A percentile compares a stretch with the other conserved stretches of the same genome.
Conservation (phyloP, 495 filamentous ascomycete genomes). For the Chaetomium cochliodes region DNA sequence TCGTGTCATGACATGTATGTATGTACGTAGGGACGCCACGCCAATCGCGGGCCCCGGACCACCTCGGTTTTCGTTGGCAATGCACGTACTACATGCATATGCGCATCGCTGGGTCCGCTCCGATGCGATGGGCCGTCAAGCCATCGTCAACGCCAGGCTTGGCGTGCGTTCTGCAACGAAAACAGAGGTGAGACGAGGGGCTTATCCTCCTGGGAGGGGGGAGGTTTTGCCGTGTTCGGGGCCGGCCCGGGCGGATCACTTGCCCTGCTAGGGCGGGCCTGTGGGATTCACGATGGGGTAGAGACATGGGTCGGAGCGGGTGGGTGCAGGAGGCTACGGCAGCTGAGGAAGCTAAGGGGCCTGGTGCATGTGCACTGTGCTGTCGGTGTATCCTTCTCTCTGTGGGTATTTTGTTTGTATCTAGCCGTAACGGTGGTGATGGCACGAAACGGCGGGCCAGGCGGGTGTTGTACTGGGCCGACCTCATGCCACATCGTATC, state of each 20-base stretch:
- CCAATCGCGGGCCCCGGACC: neutral
- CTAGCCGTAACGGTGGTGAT: neutral
- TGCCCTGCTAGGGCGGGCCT: neutral
- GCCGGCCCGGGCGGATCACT: slow-evolving; percentile 5
- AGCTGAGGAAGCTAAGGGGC: slow-evolving; percentile 4
- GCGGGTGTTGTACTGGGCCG: neutral
- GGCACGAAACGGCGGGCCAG: neutral
- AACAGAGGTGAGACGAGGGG: neutral
- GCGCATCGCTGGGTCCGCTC: slow-evolving; percentile 6
- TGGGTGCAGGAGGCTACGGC: slow-evolving; percentile 13
- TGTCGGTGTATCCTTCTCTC: neutral
- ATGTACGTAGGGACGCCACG: slow-evolving; percentile 9
- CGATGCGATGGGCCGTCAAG: neutral
- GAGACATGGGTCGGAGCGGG: slow-evolving; percentile 2
- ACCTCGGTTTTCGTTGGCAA: neutral
- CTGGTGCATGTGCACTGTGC: slow-evolving; percentile 19
- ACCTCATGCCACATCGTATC: neutral
- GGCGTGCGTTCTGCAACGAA: neutral
- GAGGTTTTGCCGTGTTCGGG: neutral
- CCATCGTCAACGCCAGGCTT: neutral
- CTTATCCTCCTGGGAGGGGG: neutral
- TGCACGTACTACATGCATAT: slow-evolving; percentile 7
- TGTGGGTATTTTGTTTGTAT: neutral
- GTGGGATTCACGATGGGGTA: neutral
- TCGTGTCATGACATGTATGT: too few relatives aligned